These are phyloP conservation scores for Globisporangium orthogonon DNA, from an alignment of 352 stramenopile genomes.

Conservation along the genomic window DNA sequence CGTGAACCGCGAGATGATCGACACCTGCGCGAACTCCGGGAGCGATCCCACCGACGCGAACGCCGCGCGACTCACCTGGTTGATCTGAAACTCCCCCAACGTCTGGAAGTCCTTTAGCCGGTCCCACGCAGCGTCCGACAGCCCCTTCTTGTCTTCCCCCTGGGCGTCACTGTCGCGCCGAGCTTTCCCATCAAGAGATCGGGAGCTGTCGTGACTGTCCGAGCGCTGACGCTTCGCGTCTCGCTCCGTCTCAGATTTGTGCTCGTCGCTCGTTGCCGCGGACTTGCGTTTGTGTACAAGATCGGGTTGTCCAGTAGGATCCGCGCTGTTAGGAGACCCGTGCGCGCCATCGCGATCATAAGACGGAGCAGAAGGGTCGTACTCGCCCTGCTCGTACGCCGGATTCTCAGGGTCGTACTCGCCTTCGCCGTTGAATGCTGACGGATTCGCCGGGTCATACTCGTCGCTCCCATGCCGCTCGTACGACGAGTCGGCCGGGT, in stretches of 20 bases:
- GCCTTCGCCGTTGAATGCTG: not conserved
- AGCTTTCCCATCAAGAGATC: slow-evolving; percentile 13
- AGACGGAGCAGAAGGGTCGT: slow-evolving; percentile 16
- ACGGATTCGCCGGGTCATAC: slow-evolving; percentile 22
- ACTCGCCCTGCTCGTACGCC: slow-evolving; percentile 27
- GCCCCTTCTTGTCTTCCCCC: slow-evolving; percentile 38
- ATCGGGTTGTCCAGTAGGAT: not conserved
- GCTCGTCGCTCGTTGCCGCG: not conserved
- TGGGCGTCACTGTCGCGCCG: slow-evolving; percentile 13
- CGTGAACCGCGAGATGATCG: slow-evolving; percentile 63
- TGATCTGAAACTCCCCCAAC: slow-evolving; percentile 38
- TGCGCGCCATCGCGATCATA: slow-evolving; percentile 4
- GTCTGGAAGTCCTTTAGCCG: slow-evolving; percentile 73
- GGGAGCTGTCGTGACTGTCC: slow-evolving; percentile 17
- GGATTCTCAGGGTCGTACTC: slow-evolving; percentile 13
- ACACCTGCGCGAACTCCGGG: slow-evolving; percentile 71
- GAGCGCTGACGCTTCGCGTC: slow-evolving; percentile 18
- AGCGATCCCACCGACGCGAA: slow-evolving; percentile 59
- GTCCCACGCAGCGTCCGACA: slow-evolving; percentile 61
- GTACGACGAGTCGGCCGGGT: slow-evolving; percentile 8
- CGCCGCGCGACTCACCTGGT: slow-evolving; percentile 66
- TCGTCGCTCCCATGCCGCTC: slow-evolving; percentile 11
- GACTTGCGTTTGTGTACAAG: not conserved
- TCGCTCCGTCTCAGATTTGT: not conserved
- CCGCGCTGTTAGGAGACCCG: not conserved